These are phyloP conservation scores for Heliocybe sulcata DNA, from an alignment of 1,284 basidiomycete species.

Conservation along the genomic window DNA sequence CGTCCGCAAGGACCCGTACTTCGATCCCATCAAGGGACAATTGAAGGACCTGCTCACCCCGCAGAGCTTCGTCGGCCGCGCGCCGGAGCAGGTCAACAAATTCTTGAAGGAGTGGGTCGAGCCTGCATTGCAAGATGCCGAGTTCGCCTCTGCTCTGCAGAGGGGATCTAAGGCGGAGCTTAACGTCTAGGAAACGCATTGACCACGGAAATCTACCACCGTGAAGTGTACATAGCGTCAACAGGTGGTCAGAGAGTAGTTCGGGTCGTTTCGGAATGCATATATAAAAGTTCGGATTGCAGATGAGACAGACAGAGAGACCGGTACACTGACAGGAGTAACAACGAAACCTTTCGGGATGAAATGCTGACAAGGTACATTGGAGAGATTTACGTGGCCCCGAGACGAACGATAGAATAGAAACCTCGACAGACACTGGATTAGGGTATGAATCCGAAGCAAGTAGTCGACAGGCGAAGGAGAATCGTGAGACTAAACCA, in stretches of 20 bases:
- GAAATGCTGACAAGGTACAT: neutral
- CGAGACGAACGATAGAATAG: neutral
- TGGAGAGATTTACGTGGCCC: neutral
- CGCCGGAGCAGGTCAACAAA: constrained; percentile 88
- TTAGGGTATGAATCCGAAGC: constrained; percentile 1
- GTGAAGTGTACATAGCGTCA: neutral
- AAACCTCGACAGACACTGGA: neutral
- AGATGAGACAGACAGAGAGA: neutral
- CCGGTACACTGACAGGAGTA: neutral
- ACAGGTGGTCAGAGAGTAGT: neutral
- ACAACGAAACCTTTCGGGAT: neutral
- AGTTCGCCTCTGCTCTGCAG: constrained; percentile 54
- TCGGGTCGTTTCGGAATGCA: neutral
- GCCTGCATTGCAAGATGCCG: constrained; percentile 71
- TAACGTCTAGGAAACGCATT: constrained; percentile 17
- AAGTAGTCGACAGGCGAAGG: neutral
- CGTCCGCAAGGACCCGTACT: constrained; percentile 63
- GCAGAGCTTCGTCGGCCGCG: constrained; percentile 82
- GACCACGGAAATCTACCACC: neutral
- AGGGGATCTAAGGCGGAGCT: constrained; percentile 27
- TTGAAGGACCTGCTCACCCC: constrained; percentile 75
- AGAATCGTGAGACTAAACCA: neutral
- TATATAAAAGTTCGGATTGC: neutral
- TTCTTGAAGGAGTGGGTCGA: constrained; percentile 87
- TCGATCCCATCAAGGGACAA: constrained; percentile 53